Evolutionary conservation across 306 rosid genomes (phyloP).

Genomic region (Rubus idaeus): DNA sequence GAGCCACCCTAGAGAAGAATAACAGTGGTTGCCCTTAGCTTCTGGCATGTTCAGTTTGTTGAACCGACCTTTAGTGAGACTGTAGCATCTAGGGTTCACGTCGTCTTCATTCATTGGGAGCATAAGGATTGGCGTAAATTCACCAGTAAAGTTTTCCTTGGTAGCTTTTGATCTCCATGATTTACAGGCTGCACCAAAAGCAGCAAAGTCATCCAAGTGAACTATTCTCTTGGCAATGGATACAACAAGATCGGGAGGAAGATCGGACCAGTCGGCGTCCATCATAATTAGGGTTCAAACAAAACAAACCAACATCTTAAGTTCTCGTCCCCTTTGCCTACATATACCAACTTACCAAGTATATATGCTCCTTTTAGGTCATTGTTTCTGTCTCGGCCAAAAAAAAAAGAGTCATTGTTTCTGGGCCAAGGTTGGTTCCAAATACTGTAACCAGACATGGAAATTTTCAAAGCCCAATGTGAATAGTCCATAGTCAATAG

Average conservation of each 20-base stretch:
- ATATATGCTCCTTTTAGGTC: too few relatives aligned
- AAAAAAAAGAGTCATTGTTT: too few relatives aligned
- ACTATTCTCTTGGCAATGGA: neutral
- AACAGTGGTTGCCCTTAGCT: neutral
- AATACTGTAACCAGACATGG: too few relatives aligned
- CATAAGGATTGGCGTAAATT: neutral
- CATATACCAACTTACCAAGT: too few relatives aligned
- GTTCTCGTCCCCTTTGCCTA: too few relatives aligned
- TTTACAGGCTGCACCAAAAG: too few relatives aligned
- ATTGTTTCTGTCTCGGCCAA: too few relatives aligned
- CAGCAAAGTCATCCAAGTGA: neutral
- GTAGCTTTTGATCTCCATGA: slow-evolving; percentile 1
- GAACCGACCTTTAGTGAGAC: neutral
- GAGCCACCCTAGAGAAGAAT: neutral
- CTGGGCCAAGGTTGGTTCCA: neutral
- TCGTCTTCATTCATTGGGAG: neutral
- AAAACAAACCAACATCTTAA: too few relatives aligned
- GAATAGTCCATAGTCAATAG: too few relatives aligned
- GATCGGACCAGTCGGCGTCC: neutral
- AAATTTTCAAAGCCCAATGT: neutral
- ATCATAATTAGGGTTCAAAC: neutral
- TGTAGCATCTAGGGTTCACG: neutral
- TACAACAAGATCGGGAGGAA: neutral
- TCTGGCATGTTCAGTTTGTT: neutral
- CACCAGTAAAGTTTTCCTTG: neutral